A percentile compares a stretch with the other conserved stretches of the same genome.
phyloP scores from a whole-genome alignment of 2,329 filamentous ascomycete genomes.

The Colletotrichum magnum region DNA sequence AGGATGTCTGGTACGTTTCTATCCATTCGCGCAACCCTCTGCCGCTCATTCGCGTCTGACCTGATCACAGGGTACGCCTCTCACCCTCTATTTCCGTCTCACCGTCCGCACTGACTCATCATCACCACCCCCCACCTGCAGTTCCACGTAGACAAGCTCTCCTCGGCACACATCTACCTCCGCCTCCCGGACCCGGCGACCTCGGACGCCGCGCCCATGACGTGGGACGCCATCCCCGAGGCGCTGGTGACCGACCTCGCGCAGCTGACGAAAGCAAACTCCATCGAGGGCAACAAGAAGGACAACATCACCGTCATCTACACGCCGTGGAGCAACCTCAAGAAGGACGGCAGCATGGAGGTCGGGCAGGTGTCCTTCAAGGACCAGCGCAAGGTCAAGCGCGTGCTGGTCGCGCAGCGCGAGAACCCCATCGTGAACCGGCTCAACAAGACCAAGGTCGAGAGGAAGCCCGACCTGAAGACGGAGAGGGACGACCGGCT shows the following conservation, averaged over 20 bases:
- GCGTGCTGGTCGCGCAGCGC: slow-evolving; percentile 82
- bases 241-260: slow-evolving; percentile 87
- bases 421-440: slow-evolving; percentile 95
- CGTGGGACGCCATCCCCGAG: slow-evolving; percentile 85
- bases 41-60: too few species aligned
- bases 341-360: slow-evolving; percentile 96
- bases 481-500: slow-evolving; percentile 85
- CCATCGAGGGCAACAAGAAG: slow-evolving; percentile 99
- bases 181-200: slow-evolving; percentile 78
- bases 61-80: slow-evolving; percentile 48
- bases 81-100: too few species aligned
- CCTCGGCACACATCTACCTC: slow-evolving; percentile 96
- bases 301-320: slow-evolving; percentile 98
- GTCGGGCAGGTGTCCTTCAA: slow-evolving; percentile 96
- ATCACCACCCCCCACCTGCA: too few species aligned
- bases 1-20: slow-evolving; percentile 93
- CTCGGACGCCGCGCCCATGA: slow-evolving; percentile 17
- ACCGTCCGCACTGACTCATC: too few species aligned
- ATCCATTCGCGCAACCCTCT: too few species aligned
- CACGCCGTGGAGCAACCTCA: slow-evolving; percentile 96
- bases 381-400: slow-evolving; percentile 87
- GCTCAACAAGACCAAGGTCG: slow-evolving; percentile 96
- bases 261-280: slow-evolving; percentile 99
- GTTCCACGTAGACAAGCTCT: slow-evolving; percentile 99
- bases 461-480: slow-evolving; percentile 87